Evolutionary conservation across 495 filamentous ascomycete species (phyloP), one percentile per base, ranked within the genome.

Genomic region (Chaetomium cochliodes): DNA sequence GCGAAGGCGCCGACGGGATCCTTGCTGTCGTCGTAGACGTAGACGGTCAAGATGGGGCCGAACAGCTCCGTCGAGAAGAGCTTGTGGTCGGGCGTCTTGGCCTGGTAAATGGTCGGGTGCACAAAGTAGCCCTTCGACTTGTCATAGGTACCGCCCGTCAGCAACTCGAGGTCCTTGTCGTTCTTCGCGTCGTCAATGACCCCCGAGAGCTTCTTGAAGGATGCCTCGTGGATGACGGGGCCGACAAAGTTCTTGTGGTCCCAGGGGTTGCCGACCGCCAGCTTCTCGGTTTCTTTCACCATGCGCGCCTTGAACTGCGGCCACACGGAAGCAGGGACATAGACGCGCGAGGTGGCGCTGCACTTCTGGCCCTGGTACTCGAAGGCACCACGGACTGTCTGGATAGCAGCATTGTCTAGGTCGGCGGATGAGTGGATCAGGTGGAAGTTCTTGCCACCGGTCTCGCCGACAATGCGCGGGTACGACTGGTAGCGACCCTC

Each of bases 351-450:
- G 2, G 88, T 90, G 51, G 91, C 91, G 69, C 87, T 90, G 78
- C 91, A 96, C 75, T 96, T 96, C 75, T 96, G 92, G 25, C 92
- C 92, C 73, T 92, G 90, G 72, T 90, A 96, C 77, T 96, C 92
- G 70, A 96, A 96, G 9, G 92, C 88, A 47, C 90, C 92, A 47
- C 92, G 88, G 33, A 96, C 85, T 12, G 91, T 96, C 67, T 94
- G 88, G 51, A 88, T 79, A 12, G 86, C 89, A 30, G 92, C 91
- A 68, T 92, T 93, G 41, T 83, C 75, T 52, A 92, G 69, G 66
- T 94, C 89, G 42, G 92, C 91, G 5, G 85, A 87, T 7, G 79
- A 65, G 72, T 96, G 91, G 51, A 96, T 74, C 46, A 96, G 79
- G 77, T 93, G 92, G 81, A 92, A 96, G 78, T 96, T 96, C 85